A percentile compares a stretch with the other conserved stretches of the same genome.
Conservation (phyloP, 306 rosid genomes). For the Abrus pulchellus region DNA sequence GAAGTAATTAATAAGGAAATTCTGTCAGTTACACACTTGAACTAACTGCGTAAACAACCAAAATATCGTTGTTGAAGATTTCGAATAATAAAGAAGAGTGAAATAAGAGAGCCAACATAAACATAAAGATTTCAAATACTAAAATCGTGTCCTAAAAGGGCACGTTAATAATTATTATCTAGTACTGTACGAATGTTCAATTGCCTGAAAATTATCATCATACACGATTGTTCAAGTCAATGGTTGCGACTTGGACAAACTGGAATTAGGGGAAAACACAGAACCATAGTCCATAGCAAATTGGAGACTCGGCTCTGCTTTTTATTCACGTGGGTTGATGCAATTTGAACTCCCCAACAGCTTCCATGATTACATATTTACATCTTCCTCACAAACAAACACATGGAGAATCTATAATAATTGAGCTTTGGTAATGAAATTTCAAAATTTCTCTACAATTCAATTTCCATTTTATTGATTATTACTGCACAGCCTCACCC, state of each 20-base stretch:
- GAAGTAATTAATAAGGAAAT: background rate
- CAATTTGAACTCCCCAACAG: conserved; percentile 46
- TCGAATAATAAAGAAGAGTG: background rate
- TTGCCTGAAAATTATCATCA: background rate
- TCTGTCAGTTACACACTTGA: background rate
- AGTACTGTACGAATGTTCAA: too few relatives aligned
- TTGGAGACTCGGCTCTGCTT: conserved; percentile 31
- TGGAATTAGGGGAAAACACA: conserved; percentile 25
- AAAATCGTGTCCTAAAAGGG: too few relatives aligned
- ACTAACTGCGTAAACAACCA: background rate
- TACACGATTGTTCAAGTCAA: background rate
- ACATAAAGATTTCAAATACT: too few relatives aligned
- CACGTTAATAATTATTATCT: too few relatives aligned
- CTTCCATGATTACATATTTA: conserved; percentile 39
- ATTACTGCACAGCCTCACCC: conserved; percentile 35
- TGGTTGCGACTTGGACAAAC: conserved; percentile 35
- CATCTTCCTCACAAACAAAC: background rate
- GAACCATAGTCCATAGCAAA: background rate
- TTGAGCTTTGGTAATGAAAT: conserved; percentile 3
- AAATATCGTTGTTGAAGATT: background rate
- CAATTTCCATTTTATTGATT: conserved; percentile 1
- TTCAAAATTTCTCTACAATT: conserved; percentile 43
- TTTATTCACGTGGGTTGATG: conserved; percentile 57
- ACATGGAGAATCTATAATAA: background rate
- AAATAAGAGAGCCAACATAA: background rate